Evolutionary conservation across 345 rosid genomes (phyloP), one percentile per base, ranked within the genome.

Genomic region (Geranium rotundifolium): DNA sequence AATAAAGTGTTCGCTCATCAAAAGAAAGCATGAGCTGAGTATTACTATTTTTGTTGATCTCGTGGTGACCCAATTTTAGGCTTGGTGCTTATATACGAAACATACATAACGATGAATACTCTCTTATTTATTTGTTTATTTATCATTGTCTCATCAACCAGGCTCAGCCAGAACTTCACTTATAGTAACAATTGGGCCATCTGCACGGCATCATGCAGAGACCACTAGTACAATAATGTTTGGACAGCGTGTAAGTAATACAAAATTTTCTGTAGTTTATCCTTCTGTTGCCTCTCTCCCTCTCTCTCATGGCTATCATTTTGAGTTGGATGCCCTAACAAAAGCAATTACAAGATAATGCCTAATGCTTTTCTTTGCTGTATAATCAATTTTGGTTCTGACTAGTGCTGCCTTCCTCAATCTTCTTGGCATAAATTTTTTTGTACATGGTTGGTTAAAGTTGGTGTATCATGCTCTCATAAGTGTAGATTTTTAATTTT

Each of bases 91-190:
- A 29, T 39, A 55, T 18, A 9, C 30, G 50, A 19, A 56, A 62
- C 41, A 31, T 34, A 18, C 52, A 46, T 46, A 9, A 9, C 54
- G 8, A 46, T 31, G 17, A 31, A 15, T 27, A 7, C 52, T 68
- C 63, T 68, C 23, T 55, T 16, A 13, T 14, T 52, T 37, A 29
- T 58, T 59, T 12, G 57, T 37, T 34, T 34, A 34, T 34, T 34
- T 30, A 37, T 58, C 61, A 46, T 30, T 73, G 62, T 65, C 46
- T 73, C 60, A 75, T 62, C 59, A 62, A 54, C 70, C 63, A 89
- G 95, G 98, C 68, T 84, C 96, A 41, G 96, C 98, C 12, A 84
- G 92, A 85, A 91, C 96, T 49, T 91, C 98, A 4, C 90, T 91
- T 31, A 85, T 91, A 59, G 76, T 87, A 80, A 89, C 92, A 23